Base-by-base conservation (phyloP, 2,329 filamentous ascomycete species). In the Botrytis fragariae region DNA sequence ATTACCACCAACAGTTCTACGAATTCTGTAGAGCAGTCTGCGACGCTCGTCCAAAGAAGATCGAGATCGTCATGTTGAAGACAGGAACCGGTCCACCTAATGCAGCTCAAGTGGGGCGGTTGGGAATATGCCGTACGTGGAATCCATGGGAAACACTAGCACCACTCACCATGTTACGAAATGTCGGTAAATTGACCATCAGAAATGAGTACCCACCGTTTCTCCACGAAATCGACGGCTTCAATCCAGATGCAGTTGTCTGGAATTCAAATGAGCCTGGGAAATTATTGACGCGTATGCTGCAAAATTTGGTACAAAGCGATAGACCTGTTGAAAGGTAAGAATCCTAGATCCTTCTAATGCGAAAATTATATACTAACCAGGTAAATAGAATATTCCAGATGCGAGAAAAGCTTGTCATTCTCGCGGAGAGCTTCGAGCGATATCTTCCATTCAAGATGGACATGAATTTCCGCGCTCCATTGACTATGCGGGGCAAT, bases 371-470 rank as follows among this genome's bases (percentile, higher is more conserved):
- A 29, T 29, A 1, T 9, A 16, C 61, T 44, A 63, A 63, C 39
- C 10, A 16, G 32, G 4, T n/a, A 25, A 35, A 8, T 35, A 70
- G 54, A 59, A 8, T 45, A 3, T 48, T 25, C 29, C 20, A n/a
- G 6, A 70, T 70, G 39, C 35, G 44, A 12, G 8, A 6, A 6
- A 9, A 35, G 22, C 29, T 70, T 12, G n/a, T 32, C 7, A 59
- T 45, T 1, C 51, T 70, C 1, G 39, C 54, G 22, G 10, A 60
- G 14, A 32, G 18, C 54, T 70, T 60, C 14, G 68, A 70, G 39
- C 25, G 54, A 61, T 70, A 70, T 44, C 6, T 60, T 35, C 68
- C 68, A 22, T 60, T 60, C 14, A 45, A 70, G 22, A 29, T 48
- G 8, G 57, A 54, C 14, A 70, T 70, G 37, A 25, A n/a, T 7